Evolutionary conservation across 140 eudicot species (phyloP), one percentile per base, ranked within the genome.

Genomic region (Senecio squalidus): DNA sequence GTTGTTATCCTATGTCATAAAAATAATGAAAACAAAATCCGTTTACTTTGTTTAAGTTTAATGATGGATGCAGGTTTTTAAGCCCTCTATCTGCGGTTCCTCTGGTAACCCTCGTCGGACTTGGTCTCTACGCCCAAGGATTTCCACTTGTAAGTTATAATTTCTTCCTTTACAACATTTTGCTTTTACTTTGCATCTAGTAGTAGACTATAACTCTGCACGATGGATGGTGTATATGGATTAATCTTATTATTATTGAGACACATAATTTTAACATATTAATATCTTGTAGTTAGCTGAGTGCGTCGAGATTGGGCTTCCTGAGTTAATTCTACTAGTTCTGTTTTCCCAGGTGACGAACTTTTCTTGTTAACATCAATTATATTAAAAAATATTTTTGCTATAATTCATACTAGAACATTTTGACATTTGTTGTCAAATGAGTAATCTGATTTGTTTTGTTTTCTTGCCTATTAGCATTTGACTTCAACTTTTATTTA

Each of bases 41-140:
- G n/a, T n/a, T n/a, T n/a, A n/a, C n/a, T n/a, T n/a, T n/a, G n/a
- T n/a, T n/a, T n/a, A n/a, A n/a, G n/a, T n/a, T n/a, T n/a, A n/a
- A n/a, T n/a, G 27, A 45, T 33, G 25, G 13, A 14, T 72, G 44
- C 55, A 92, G 98, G 83, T 74, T 84, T 64, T 43, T 92, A 58
- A 81, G 89, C 70, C 98, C 98, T 30, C 85, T 92, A 55, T 82
- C 96, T 33, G 96, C 96, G 15, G 88, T 82, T 74, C 96, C 96
- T 67, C 72, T 84, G 21, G 83, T 92, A 30, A 69, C 82, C 13
- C 93, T 92, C 3, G 84, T 85, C 21, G 98, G 98, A 34, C 69
- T 92, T 44, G 96, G 98, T 43, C 84, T 92, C 41, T 92, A 79
- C 21, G 76, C 77, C 15, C 89, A 72, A 52, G 98, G 98, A 27